Evolutionary conservation across 75 land plant species (phyloP).

Genomic region (Isoetes taiwanensis): DNA sequence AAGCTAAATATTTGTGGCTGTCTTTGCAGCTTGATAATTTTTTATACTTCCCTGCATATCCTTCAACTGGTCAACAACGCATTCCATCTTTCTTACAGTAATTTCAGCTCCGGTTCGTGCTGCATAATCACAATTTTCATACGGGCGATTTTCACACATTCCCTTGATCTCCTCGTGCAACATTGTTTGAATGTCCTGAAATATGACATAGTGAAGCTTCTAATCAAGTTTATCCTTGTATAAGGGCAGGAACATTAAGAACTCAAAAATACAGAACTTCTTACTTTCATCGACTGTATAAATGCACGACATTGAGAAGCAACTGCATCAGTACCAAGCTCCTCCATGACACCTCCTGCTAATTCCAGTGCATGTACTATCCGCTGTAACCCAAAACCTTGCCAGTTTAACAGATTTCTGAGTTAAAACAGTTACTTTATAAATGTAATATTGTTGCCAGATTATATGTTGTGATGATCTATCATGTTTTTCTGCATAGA

Average conservation of each 20-base stretch:
- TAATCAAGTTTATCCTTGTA: too few relatives aligned
- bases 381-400: slow-evolving; percentile 40
- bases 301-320: slow-evolving; percentile 56
- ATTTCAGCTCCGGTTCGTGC: slow-evolving; percentile 71
- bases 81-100: slow-evolving; percentile 68
- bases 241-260: too few relatives aligned
- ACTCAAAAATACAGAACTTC: too few relatives aligned
- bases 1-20: too few relatives aligned
- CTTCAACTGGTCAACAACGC: slow-evolving; percentile 54
- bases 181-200: slow-evolving; percentile 77
- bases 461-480: too few relatives aligned
- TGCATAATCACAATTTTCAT: slow-evolving; percentile 79
- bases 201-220: too few relatives aligned
- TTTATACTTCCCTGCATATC: slow-evolving; percentile 48
- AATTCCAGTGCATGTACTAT: slow-evolving; percentile 66
- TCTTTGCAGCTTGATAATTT: slow-evolving; percentile 26
- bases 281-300: slow-evolving; percentile 83
- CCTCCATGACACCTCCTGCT: slow-evolving; percentile 81
- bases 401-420: too few relatives aligned
- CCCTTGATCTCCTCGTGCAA: slow-evolving; percentile 87
- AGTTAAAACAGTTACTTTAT: too few relatives aligned
- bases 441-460: too few relatives aligned
- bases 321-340: slow-evolving; percentile 47
- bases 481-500: too few relatives aligned
- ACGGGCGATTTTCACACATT: slow-evolving; percentile 89